phyloP scores from a whole-genome alignment of 352 stramenopile species.

The Pythium phragmiticola region DNA sequence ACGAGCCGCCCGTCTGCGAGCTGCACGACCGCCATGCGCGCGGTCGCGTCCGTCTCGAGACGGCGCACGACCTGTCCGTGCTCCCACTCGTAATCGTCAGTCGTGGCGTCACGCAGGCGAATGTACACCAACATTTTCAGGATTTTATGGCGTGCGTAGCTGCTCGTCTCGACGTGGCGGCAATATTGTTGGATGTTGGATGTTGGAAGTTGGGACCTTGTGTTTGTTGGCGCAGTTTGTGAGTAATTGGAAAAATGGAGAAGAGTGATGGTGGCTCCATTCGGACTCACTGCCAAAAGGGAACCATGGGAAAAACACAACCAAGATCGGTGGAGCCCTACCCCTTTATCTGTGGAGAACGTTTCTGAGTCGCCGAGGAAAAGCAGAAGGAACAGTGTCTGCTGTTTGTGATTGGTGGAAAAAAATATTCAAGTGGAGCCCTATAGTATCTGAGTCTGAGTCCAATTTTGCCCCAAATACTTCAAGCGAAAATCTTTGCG shows the following conservation, averaged over 20 bases:
- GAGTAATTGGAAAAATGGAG: slow-evolving; percentile 8
- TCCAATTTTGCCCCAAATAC: background rate
- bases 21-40: slow-evolving; percentile 40
- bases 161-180: slow-evolving; percentile 12
- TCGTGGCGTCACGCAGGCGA: slow-evolving; percentile 31
- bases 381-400: background rate
- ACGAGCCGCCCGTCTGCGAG: slow-evolving; percentile 37
- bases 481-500: slow-evolving; percentile 16
- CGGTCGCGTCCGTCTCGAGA: slow-evolving; percentile 26
- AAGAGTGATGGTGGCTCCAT: slow-evolving; percentile 26
- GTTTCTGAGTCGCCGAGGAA: slow-evolving; percentile 17
- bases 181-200: background rate
- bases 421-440: background rate
- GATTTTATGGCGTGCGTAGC: too few species aligned
- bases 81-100: slow-evolving; percentile 46
- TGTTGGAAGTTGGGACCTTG: background rate
- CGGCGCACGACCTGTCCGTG: slow-evolving; percentile 42
- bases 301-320: background rate
- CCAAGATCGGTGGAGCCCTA: slow-evolving; percentile 8
- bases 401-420: slow-evolving; percentile 16
- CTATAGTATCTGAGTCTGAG: slow-evolving; percentile 21
- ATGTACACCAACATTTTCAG: slow-evolving; percentile 59
- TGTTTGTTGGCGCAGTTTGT: slow-evolving; percentile 13
- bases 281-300: background rate
- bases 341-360: slow-evolving; percentile 6